Conservation (phyloP, 768 basidiomycete genomes). For the Saitozyma sp. region DNA sequence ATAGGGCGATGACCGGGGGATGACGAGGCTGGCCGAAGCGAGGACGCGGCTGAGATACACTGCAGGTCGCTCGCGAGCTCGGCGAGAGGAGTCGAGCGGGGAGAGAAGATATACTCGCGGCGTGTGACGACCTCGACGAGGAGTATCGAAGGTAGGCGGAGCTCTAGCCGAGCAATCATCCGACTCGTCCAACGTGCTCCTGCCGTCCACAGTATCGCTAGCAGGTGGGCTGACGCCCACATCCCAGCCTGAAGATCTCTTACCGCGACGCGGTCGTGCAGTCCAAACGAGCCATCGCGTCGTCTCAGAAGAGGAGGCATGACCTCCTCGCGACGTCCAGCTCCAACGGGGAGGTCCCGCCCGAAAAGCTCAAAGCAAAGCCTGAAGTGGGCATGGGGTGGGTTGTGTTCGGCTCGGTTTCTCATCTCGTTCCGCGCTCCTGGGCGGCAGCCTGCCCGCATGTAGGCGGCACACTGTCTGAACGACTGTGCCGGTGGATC, state of each 20-base stretch:
- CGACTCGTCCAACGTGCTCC: not conserved
- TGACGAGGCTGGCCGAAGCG: no score
- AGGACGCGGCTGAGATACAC: not conserved
- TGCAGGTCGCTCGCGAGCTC: not conserved
- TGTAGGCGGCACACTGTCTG: no score
- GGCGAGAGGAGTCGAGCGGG: no score
- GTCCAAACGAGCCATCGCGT: conserved; percentile 74
- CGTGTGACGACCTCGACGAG: conserved; percentile 9
- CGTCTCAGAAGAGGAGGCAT: conserved; percentile 61
- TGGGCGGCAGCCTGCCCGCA: no score
- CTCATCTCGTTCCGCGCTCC: not conserved
- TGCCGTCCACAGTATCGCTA: no score
- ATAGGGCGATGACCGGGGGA: not conserved
- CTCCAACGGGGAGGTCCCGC: conserved; percentile 17
- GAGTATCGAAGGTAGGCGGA: conserved; percentile 17
- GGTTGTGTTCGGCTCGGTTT: conserved; percentile 56
- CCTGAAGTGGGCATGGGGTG: conserved; percentile 61
- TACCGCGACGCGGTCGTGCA: conserved; percentile 67
- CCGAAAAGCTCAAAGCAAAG: conserved; percentile 54
- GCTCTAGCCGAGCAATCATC: not conserved
- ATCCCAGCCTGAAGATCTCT: conserved; percentile 62
- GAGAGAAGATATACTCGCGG: not conserved
- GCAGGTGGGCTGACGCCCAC: no score
- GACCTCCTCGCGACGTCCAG: conserved; percentile 64
- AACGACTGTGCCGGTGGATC: no score